Evolutionary conservation across 768 basidiomycete genomes (phyloP), one percentile per base, ranked within the genome.

Genomic region (Trametes elegans): DNA sequence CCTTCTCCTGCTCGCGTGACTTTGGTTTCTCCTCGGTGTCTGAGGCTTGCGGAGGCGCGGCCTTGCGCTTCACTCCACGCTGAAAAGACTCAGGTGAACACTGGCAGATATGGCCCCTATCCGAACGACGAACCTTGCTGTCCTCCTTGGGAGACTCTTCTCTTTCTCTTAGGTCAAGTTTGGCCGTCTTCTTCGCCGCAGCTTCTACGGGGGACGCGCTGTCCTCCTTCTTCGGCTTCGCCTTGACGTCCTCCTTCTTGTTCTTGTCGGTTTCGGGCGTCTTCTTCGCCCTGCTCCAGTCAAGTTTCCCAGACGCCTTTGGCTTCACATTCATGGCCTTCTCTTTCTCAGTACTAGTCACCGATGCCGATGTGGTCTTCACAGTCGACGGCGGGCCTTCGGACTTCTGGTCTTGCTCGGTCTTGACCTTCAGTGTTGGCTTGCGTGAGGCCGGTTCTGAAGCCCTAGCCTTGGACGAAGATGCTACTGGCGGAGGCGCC

Each of bases 261-360:
- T 29, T 39, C 44, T 64, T 62, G 7, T 38, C 63, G 49, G 53
- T 36, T 3, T 50, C 58, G 9, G 43, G 45, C 44, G 55, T 43
- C 45, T 61, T 56, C 55, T 80, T 80, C 24, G 79, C 78, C 59
- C 79, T 84, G 67, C 81, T 80, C 75, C 83, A 87, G 60, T 85
- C 80, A 6, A 86, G 73, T 62, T 80, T 83, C 5, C 83, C 84
- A 18, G 59, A 66, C 26, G 66, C 55, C 45, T 70, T 74, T 0
- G 70, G 60, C 64, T 74, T 63, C 64, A 67, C 39, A 53, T 60
- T 23, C 55, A 55, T 16, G 63, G 62, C 62, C 28, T 64, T 68
- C 31, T 52, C 46, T 34, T 67, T 60, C 32, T 26, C 31, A 26
- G 50, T 36, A 7, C 29, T 39, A 3, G 48, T 38, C 1, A 27